A percentile compares a stretch with the other conserved stretches of the same genome.
Evolutionary conservation across 192 early-diverging fungal species (phyloP).

Genomic region (Allomyces macrogynus): DNA sequence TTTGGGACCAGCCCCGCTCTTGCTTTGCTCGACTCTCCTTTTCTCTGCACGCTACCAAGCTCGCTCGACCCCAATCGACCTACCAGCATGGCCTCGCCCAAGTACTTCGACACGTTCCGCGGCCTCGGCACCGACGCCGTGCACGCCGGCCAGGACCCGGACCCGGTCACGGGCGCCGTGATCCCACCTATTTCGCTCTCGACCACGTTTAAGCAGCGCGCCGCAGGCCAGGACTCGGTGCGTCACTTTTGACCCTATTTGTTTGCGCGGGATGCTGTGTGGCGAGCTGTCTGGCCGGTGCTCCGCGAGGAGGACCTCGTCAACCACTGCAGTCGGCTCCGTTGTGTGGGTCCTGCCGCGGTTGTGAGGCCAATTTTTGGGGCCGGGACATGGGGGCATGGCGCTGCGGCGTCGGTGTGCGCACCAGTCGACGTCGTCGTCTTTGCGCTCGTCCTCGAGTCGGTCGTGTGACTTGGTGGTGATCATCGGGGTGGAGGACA

Average conservation of each 20-base stretch:
- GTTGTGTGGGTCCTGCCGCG: too few species aligned
- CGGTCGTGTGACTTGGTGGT: too few species aligned
- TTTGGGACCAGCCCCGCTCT: too few species aligned
- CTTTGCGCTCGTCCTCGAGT: too few species aligned
- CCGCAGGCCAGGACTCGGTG: constrained; percentile 68
- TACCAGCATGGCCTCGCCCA: background rate
- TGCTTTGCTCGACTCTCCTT: too few species aligned
- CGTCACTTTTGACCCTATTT: background rate
- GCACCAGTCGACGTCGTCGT: too few species aligned
- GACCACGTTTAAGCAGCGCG: constrained; percentile 85
- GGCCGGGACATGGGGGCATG: too few species aligned
- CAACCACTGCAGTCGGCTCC: too few species aligned
- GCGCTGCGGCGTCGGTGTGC: too few species aligned
- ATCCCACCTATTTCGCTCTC: constrained; percentile 88
- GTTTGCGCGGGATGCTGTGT: constrained; percentile 7
- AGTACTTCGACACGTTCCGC: constrained; percentile 4
- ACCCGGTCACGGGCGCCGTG: constrained; percentile 82
- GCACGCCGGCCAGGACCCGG: constrained; percentile 77
- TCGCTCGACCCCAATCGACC: background rate
- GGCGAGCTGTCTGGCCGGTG: background rate
- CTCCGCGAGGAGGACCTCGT: background rate
- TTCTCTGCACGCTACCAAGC: too few species aligned
- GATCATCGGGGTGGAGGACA: too few species aligned
- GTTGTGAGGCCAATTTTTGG: too few species aligned
- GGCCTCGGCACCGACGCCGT: constrained; percentile 86